Conservation (phyloP, 1,139 yeast species). For the Ogataea hybrid region DNA sequence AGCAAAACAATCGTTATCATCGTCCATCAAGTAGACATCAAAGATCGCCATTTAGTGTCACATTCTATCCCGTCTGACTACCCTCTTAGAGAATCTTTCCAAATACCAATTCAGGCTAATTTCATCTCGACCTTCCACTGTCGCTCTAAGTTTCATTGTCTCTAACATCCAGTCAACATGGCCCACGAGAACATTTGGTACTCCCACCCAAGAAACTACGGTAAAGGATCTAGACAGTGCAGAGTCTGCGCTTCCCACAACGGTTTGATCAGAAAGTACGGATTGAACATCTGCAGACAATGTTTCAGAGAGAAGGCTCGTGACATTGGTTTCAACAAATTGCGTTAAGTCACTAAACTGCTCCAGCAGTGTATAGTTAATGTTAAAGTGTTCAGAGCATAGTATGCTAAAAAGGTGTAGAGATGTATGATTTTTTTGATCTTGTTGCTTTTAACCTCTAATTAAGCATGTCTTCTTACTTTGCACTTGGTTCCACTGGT, state of each 20-base stretch:
- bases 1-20: not conserved
- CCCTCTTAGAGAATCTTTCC: not conserved
- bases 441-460: not conserved
- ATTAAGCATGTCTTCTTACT: constrained; percentile 10
- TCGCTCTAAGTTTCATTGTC: not conserved
- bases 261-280: constrained; percentile 99
- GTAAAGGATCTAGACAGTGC: constrained; percentile 99
- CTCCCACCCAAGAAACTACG: constrained; percentile 99
- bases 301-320: constrained; percentile 99
- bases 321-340: constrained; percentile 99
- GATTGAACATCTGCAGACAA: constrained; percentile 99
- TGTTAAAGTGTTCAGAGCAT: constrained; percentile 11
- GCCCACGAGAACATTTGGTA: constrained; percentile 99
- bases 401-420: constrained; percentile 4
- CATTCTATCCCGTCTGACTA: not conserved
- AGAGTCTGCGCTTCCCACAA: constrained; percentile 99
- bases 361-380: constrained; percentile 7
- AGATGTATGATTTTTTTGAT: not conserved
- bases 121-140: not conserved
- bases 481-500: constrained; percentile 32
- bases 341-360: constrained; percentile 61
- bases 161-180: constrained; percentile 53
- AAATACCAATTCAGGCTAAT: not conserved
- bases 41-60: not conserved
- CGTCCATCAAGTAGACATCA: not conserved